Conservation (phyloP, 2,329 filamentous ascomycete genomes). For the Botryosphaeria agaves region DNA sequence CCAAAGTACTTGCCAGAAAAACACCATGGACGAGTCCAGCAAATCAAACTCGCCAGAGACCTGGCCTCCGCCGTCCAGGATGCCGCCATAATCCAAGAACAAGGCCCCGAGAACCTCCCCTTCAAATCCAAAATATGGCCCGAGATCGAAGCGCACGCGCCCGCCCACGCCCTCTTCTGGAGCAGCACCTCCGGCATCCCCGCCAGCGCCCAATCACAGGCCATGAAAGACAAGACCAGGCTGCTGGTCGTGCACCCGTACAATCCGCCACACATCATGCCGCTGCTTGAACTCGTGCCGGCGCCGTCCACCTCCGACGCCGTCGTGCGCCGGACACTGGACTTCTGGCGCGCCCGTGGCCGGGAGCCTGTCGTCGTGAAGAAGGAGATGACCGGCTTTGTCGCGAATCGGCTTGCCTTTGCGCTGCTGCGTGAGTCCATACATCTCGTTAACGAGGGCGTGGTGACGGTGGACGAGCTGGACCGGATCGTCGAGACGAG, state of each 20-base stretch:
- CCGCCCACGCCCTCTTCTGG: slow-evolving; percentile 32
- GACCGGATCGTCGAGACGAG: slow-evolving; percentile 34
- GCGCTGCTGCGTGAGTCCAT: slow-evolving; percentile 38
- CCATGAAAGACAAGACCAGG: slow-evolving; percentile 25
- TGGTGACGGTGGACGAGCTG: slow-evolving; percentile 34
- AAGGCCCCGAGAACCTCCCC: slow-evolving; percentile 34
- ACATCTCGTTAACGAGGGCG: slow-evolving; percentile 34
- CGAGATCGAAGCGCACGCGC: slow-evolving; percentile 29
- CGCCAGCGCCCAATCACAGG: slow-evolving; percentile 28
- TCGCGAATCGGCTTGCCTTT: slow-evolving; percentile 40
- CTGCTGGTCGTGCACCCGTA: slow-evolving; percentile 42
- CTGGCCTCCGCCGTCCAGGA: slow-evolving; percentile 24
- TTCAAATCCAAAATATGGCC: slow-evolving; percentile 37
- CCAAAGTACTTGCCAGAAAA: slow-evolving; percentile 22
- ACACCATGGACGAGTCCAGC: slow-evolving; percentile 3
- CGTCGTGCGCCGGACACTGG: slow-evolving; percentile 22
- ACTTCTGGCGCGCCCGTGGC: slow-evolving; percentile 26
- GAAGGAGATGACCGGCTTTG: slow-evolving; percentile 37
- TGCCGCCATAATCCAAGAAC: slow-evolving; percentile 40
- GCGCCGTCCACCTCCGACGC: slow-evolving; percentile 22
- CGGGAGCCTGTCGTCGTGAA: slow-evolving; percentile 31
- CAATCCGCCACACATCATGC: slow-evolving; percentile 45
- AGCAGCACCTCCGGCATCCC: slow-evolving; percentile 40
- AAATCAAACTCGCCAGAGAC: slow-evolving; percentile 20
- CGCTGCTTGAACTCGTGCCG: slow-evolving; percentile 40